Evolutionary conservation across 495 filamentous ascomycete species (phyloP).

Genomic region (Lasiosphaeriaceae sp.): DNA sequence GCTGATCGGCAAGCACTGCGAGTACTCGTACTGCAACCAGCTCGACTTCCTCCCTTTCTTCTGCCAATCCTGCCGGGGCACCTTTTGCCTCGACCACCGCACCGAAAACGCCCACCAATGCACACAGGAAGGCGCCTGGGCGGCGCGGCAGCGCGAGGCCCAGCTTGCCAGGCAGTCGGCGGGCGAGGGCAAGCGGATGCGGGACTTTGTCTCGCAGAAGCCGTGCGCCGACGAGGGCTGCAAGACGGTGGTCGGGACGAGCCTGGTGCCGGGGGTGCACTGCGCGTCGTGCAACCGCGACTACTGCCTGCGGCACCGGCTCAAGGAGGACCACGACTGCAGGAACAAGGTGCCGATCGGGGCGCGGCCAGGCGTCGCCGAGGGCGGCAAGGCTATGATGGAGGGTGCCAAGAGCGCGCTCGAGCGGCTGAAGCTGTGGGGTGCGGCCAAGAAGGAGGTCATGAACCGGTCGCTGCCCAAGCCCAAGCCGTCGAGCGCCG

Average conservation of each 20-base stretch:
- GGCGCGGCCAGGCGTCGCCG: slow-evolving; percentile 44
- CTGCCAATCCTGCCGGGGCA: slow-evolving; percentile 81
- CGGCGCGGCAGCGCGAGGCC: slow-evolving; percentile 59
- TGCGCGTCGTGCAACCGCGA: slow-evolving; percentile 75
- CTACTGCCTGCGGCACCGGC: slow-evolving; percentile 90
- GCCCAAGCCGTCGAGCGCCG: slow-evolving; percentile 55
- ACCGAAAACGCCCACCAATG: slow-evolving; percentile 82
- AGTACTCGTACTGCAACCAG: slow-evolving; percentile 84
- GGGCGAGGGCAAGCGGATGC: slow-evolving; percentile 41
- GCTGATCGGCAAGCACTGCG: slow-evolving; percentile 86
- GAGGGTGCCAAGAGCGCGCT: slow-evolving; percentile 63
- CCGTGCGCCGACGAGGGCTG: slow-evolving; percentile 69
- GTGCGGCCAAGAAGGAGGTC: slow-evolving; percentile 41
- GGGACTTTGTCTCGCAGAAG: slow-evolving; percentile 39
- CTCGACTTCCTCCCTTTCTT: slow-evolving; percentile 96
- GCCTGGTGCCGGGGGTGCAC: slow-evolving; percentile 71
- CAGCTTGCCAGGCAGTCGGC: slow-evolving; percentile 41
- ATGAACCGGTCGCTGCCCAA: slow-evolving; percentile 46
- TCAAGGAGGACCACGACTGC: slow-evolving; percentile 88
- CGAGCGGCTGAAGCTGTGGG: slow-evolving; percentile 57
- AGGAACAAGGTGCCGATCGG: slow-evolving; percentile 60
- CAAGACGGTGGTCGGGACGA: slow-evolving; percentile 82
- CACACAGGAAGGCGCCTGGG: slow-evolving; percentile 81
- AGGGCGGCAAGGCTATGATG: slow-evolving; percentile 44
- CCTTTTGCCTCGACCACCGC: slow-evolving; percentile 93